Base-by-base conservation (phyloP, 164 flowering plant species). In the Stephania japonica region DNA sequence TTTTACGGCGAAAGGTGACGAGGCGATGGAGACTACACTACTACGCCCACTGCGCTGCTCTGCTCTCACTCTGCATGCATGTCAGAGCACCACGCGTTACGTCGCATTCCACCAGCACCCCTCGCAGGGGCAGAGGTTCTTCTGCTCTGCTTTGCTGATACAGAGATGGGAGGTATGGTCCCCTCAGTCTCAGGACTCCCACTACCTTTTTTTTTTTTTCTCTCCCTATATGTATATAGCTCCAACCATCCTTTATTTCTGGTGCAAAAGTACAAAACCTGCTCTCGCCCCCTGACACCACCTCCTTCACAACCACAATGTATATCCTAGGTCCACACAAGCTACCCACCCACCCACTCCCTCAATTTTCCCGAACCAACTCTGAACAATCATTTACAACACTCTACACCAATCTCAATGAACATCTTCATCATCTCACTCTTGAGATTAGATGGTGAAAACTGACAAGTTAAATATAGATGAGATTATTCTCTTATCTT, bases 1-100 rank as follows among this genome's bases (percentile, higher is more conserved):
- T 85, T 87, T 87, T 82, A 25, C 91, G 91, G 91, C 86, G 79
- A 68, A 76, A 84, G 77, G 83, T 80, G 88, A 85, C 87, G 85
- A 82, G 75, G n/a, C 50, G 90, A 87, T 81, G 56, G 79, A 5
- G 94, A 88, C 91, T 14, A 43, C 81, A 84, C 91, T 72, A 63
- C 85, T 75, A 81, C 68, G 23, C 7, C 59, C 59, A 13, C 59
- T 50, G 12, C 59, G 7, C 59, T 8, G 18, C 19, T 50, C 59
- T 8, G 5, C 42, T 26, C 69, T 16, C n/a, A 24, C 42, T 18
- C 21, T 42, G 11, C 66, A 24, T 82, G 76, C 75, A 42, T 84
- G 88, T 87, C 93, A 87, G 89, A 81, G 87, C 38, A 32, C 38
- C 38, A 78, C 75, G 75, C 76, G 93, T 87, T 81, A 84, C 87